phyloP scores from a whole-genome alignment of 2,329 filamentous ascomycete species.

The Geosmithia morbida region DNA sequence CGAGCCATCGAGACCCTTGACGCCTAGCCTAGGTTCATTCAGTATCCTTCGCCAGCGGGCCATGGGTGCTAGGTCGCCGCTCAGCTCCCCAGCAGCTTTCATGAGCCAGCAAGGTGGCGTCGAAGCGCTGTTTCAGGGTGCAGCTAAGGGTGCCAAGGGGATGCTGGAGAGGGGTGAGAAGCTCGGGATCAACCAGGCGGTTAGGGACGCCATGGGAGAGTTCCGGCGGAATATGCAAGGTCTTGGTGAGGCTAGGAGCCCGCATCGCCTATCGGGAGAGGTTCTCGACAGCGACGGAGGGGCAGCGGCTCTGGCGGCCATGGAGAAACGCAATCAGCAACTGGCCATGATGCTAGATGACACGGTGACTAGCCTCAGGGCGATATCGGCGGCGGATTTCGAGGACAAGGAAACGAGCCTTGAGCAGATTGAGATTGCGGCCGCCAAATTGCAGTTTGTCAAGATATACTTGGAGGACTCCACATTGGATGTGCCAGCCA shows the following conservation, averaged over 20 bases:
- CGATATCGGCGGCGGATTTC: slow-evolving; percentile 34
- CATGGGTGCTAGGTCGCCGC: slow-evolving; percentile 25
- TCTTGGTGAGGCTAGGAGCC: slow-evolving; percentile 40
- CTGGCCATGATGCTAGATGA: slow-evolving; percentile 55
- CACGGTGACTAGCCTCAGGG: slow-evolving; percentile 48
- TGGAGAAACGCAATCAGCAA: slow-evolving; percentile 53
- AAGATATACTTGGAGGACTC: slow-evolving; percentile 47
- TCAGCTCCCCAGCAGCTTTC: slow-evolving; percentile 31
- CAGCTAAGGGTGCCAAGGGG: slow-evolving; percentile 61
- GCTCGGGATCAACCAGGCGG: slow-evolving; percentile 65
- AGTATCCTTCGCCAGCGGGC: slow-evolving; percentile 24
- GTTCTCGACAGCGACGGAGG: slow-evolving; percentile 15
- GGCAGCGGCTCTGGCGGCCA: slow-evolving; percentile 23
- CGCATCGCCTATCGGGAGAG: slow-evolving; percentile 20
- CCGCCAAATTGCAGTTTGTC: slow-evolving; percentile 51
- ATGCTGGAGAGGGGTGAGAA: slow-evolving; percentile 61
- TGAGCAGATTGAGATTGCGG: slow-evolving; percentile 41
- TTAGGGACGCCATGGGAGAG: slow-evolving; percentile 70
- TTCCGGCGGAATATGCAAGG: slow-evolving; percentile 62
- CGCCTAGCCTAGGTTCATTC: slow-evolving; percentile 18
- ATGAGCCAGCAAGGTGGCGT: slow-evolving; percentile 46
- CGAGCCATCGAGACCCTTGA: slow-evolving; percentile 12
- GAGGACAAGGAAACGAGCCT: slow-evolving; percentile 33
- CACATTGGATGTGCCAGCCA: slow-evolving; percentile 30
- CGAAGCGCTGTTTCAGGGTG: slow-evolving; percentile 60